phyloP scores from a whole-genome alignment of 2,329 filamentous ascomycete genomes.

The Dothiorella sarmentorum region DNA sequence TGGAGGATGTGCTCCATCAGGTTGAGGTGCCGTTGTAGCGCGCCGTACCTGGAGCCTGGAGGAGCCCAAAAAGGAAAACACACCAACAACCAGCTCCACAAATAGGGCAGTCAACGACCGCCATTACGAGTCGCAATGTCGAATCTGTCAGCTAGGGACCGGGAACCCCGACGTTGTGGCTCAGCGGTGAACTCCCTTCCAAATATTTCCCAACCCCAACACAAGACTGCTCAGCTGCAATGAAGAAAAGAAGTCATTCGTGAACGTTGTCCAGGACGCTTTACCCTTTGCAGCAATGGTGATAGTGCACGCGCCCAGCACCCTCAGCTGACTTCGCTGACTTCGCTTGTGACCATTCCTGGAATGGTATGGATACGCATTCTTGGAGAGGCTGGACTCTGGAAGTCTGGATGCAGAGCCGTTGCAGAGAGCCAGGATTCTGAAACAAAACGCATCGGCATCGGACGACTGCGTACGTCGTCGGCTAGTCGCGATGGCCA shows the following conservation, averaged over 20 bases:
- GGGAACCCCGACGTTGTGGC: no score
- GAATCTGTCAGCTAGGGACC: not conserved
- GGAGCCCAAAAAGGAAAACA: not conserved
- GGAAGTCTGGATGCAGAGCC: not conserved
- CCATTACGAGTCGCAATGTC: not conserved
- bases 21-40: constrained; percentile 54
- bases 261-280: not conserved
- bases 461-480: not conserved
- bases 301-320: constrained; percentile 1
- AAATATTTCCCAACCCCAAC: not conserved
- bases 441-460: not conserved
- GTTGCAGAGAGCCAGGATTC: not conserved
- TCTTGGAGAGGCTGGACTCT: not conserved
- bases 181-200: no score
- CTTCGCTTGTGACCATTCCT: constrained; percentile 6
- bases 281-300: constrained; percentile 2
- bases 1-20: constrained; percentile 56
- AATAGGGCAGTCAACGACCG: not conserved
- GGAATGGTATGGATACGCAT: constrained; percentile 6
- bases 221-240: not conserved
- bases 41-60: not conserved
- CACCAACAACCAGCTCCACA: constrained; percentile 9
- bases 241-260: not conserved
- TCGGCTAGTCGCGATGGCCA: not conserved
- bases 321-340: constrained; percentile 8